These are phyloP conservation scores for Blastobotrys raffinosifermentans DNA, from an alignment of 1,139 yeast genomes.

Conservation along the genomic window DNA sequence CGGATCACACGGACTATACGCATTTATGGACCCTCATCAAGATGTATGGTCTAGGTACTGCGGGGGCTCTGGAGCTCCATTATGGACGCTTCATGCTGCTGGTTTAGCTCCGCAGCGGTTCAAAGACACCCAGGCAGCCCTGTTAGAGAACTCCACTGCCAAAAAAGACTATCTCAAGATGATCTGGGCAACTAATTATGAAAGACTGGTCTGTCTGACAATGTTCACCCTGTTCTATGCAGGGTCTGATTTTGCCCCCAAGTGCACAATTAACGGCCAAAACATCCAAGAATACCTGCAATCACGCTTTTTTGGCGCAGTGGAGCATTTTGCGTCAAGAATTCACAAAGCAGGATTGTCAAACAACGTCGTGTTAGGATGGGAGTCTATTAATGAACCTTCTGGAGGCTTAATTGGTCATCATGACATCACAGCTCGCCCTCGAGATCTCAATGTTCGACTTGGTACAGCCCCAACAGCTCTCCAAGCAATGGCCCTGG, in stretches of 20 bases:
- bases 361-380: conserved; percentile 53
- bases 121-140: conserved; percentile 63
- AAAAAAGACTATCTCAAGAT: conserved; percentile 48
- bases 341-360: conserved; percentile 53
- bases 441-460: conserved; percentile 26
- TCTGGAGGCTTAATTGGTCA: conserved; percentile 37
- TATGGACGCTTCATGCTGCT: conserved; percentile 86
- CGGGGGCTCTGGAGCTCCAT: conserved; percentile 92
- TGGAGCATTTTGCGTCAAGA: conserved; percentile 48
- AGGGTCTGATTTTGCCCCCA: conserved; percentile 65
- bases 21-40: conserved; percentile 82
- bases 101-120: conserved; percentile 70
- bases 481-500: conserved; percentile 40
- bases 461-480: conserved; percentile 30
- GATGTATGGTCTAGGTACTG: conserved; percentile 85
- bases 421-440: conserved; percentile 23
- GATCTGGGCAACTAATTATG: conserved; percentile 89
- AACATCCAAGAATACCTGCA: conserved; percentile 80
- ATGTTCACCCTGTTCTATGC: conserved; percentile 84
- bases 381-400: conserved; percentile 89
- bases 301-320: conserved; percentile 51
- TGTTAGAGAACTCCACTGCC: conserved; percentile 47
- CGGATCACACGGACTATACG: conserved; percentile 62
- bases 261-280: conserved; percentile 58
- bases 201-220: conserved; percentile 63